phyloP scores from a whole-genome alignment of 768 basidiomycete genomes.

The Russula brevipes region DNA sequence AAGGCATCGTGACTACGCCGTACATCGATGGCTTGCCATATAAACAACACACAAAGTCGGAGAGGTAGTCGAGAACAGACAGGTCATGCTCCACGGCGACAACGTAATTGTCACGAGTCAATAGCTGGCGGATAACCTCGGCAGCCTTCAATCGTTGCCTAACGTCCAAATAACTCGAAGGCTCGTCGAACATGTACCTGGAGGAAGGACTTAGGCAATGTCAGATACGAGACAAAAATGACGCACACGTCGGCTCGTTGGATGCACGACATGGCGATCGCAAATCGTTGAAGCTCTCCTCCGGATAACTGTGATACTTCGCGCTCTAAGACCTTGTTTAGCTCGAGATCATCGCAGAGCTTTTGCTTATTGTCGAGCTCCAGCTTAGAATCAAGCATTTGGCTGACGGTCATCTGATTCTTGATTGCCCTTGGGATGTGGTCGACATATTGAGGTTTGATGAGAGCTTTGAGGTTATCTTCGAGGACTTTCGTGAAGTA shows the following conservation, averaged over 20 bases:
- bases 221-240: neutral
- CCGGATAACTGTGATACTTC: constrained; percentile 86
- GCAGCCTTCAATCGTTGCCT: constrained; percentile 94
- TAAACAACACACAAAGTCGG: constrained; percentile 95
- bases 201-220: constrained; percentile 7
- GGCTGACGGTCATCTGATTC: constrained; percentile 72
- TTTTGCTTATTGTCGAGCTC: constrained; percentile 85
- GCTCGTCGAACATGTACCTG: constrained; percentile 96
- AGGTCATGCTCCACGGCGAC: constrained; percentile 99
- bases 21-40: constrained; percentile 98
- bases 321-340: constrained; percentile 80
- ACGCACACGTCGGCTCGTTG: constrained; percentile 92
- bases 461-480: constrained; percentile 96
- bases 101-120: constrained; percentile 82
- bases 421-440: constrained; percentile 97
- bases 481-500: constrained; percentile 99
- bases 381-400: constrained; percentile 90
- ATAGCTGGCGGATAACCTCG: constrained; percentile 85
- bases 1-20: constrained; percentile 98
- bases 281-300: constrained; percentile 96
- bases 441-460: constrained; percentile 99
- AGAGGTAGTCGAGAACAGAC: constrained; percentile 95
- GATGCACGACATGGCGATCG: constrained; percentile 95
- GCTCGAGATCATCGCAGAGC: constrained; percentile 81
- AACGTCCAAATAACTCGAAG: constrained; percentile 96